These are phyloP conservation scores for Picochlorum sp. DNA, from an alignment of 139 green algal genomes.

Conservation along the genomic window DNA sequence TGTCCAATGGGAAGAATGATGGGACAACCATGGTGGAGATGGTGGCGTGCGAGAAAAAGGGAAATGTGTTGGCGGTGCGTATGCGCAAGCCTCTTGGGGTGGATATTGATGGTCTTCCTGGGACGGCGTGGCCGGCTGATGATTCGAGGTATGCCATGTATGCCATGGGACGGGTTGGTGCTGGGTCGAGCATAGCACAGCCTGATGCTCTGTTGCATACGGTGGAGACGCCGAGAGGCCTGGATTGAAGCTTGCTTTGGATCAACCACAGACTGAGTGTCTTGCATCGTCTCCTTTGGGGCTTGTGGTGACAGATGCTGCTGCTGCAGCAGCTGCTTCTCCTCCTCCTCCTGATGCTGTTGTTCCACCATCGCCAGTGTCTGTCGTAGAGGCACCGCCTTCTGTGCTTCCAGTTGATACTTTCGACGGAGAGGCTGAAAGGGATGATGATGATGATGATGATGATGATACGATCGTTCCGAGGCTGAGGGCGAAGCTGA, in stretches of 20 bases:
- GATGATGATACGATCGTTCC: neutral
- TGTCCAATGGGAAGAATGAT: neutral
- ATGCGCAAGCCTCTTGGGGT: neutral
- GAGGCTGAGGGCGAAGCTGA: neutral
- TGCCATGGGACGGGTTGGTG: neutral
- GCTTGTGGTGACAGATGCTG: too few relatives aligned
- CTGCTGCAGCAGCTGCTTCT: too few relatives aligned
- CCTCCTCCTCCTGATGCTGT: too few relatives aligned
- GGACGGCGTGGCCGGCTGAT: neutral
- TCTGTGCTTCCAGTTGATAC: neutral
- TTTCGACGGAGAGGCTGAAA: neutral
- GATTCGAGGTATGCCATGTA: constrained; percentile 2
- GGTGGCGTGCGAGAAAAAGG: neutral
- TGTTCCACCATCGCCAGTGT: too few relatives aligned
- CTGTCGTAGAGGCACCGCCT: neutral
- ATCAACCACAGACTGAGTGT: too few relatives aligned
- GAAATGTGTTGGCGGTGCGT: neutral
- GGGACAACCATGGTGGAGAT: neutral
- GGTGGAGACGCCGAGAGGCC: neutral
- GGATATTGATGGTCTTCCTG: neutral
- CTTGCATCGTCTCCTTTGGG: too few relatives aligned
- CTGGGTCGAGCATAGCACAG: neutral
- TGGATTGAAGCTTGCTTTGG: neutral
- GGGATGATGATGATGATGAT: neutral
- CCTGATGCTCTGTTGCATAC: neutral